These are phyloP conservation scores for Fermentozyma sake DNA, from an alignment of 1,139 yeast genomes.

Conservation along the genomic window DNA sequence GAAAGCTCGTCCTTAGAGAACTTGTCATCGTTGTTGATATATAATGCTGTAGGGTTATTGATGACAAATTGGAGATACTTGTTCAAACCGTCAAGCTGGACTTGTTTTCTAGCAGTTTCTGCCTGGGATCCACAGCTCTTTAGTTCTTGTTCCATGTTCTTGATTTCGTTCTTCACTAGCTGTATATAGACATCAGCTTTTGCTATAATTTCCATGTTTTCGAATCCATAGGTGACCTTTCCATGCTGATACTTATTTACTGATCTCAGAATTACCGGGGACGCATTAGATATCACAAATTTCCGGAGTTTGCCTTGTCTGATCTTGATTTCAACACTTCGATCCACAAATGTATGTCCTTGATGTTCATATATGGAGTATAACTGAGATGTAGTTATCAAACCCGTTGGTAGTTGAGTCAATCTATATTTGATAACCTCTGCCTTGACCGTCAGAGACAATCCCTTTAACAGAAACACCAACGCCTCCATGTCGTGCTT, in stretches of 20 bases:
- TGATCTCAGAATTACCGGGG: constrained; percentile 41
- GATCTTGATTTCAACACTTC: constrained; percentile 30
- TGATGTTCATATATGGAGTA: constrained; percentile 37
- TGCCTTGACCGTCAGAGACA: constrained; percentile 33
- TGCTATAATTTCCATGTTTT: constrained; percentile 38
- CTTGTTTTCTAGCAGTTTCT: constrained; percentile 5
- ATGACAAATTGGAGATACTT: constrained; percentile 22
- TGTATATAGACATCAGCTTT: constrained; percentile 21
- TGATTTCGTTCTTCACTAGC: constrained; percentile 12
- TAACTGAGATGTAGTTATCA: constrained; percentile 37
- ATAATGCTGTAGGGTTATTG: constrained; percentile 30
- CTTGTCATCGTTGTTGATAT: constrained; percentile 19
- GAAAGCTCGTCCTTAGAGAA: constrained; percentile 26
- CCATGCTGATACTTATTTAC: constrained; percentile 29
- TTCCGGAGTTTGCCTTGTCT: constrained; percentile 32
- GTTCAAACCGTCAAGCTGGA: constrained; percentile 11
- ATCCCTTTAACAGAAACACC: constrained; percentile 31
- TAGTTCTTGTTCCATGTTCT: constrained; percentile 4
- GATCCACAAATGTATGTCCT: constrained; percentile 44
- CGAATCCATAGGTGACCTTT: constrained; percentile 42
- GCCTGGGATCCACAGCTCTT: constrained; percentile 4
- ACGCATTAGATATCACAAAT: constrained; percentile 42
- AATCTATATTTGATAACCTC: constrained; percentile 34
- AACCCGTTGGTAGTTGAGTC: constrained; percentile 28
- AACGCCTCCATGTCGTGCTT: constrained; percentile 20